Conservation (phyloP, 2,329 filamentous ascomycete genomes). For the Arthroderma uncinatum region DNA sequence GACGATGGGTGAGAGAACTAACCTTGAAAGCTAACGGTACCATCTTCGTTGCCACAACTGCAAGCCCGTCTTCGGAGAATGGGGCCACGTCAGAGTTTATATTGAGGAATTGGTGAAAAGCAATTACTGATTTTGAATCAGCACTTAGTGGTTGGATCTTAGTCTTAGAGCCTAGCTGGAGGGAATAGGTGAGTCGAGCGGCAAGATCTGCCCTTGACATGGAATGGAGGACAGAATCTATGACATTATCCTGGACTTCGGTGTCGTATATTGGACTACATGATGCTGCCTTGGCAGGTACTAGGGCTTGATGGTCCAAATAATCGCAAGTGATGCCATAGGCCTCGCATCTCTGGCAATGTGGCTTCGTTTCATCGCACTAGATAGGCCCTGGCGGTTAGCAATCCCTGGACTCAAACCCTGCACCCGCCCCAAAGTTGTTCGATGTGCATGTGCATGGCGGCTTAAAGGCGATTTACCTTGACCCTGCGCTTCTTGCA, state of each 20-base stretch:
- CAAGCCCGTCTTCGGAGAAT: conserved; percentile 12
- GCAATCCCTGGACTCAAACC: background rate
- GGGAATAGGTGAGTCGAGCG: conserved; percentile 17
- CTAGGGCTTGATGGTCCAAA: conserved; percentile 5
- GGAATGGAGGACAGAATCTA: conserved; percentile 2
- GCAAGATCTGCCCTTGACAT: conserved; percentile 13
- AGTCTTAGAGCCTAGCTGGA: conserved; percentile 12
- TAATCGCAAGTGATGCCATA: conserved; percentile 25
- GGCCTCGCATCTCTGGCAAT: conserved; percentile 24
- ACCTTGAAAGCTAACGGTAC: conserved; percentile 25
- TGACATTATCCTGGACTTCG: background rate
- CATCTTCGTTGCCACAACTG: conserved; percentile 20
- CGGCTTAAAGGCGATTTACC: conserved; percentile 15
- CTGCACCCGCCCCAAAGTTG: background rate
- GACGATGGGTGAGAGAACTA: conserved; percentile 5
- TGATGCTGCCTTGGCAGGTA: background rate
- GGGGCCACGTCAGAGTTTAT: conserved; percentile 14
- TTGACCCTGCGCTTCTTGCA: conserved; percentile 30
- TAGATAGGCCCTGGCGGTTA: conserved; percentile 9
- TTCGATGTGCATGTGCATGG: background rate
- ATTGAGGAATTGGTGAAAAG: conserved; percentile 24
- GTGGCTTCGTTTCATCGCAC: conserved; percentile 28
- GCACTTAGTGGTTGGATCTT: conserved; percentile 2
- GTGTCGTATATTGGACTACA: background rate
- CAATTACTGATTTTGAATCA: conserved; percentile 14